phyloP scores from a whole-genome alignment of 1,284 basidiomycete genomes.

The Cryptococcus sp. region DNA sequence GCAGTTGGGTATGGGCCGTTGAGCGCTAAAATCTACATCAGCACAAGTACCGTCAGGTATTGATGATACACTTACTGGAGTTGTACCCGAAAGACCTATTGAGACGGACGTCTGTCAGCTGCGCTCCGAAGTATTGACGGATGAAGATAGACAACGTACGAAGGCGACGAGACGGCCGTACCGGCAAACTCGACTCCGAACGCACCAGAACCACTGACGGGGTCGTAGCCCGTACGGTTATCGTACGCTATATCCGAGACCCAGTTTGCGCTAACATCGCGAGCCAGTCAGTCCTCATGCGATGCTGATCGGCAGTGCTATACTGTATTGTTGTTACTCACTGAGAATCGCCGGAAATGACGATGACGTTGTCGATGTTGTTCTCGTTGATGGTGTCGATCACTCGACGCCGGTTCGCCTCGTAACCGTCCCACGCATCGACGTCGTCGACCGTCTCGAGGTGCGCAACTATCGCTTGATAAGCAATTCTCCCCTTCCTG shows the following conservation, averaged over 20 bases:
- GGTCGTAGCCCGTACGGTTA: constrained; percentile 57
- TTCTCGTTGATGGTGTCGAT: constrained; percentile 61
- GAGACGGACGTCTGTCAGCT: no score
- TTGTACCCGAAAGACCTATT: constrained; percentile 56
- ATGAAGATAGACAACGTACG: constrained; percentile 21
- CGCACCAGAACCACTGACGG: constrained; percentile 60
- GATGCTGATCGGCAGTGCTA: not conserved
- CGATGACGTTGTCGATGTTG: constrained; percentile 63
- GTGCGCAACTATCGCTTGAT: not conserved
- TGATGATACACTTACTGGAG: constrained; percentile 28
- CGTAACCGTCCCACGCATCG: constrained; percentile 64
- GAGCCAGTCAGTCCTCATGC: not conserved
- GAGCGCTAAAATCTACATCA: constrained; percentile 47
- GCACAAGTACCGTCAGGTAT: not conserved
- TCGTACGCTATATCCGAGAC: constrained; percentile 29
- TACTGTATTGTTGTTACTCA: constrained; percentile 35
- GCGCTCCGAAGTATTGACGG: no score
- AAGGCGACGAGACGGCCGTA: constrained; percentile 63
- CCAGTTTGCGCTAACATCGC: constrained; percentile 19
- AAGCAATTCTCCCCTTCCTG: not conserved
- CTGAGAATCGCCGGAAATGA: constrained; percentile 67
- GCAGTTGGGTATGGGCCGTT: constrained; percentile 16
- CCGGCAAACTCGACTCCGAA: constrained; percentile 69
- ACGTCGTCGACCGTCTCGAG: constrained; percentile 25
- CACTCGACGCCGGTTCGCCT: constrained; percentile 62